phyloP scores from a whole-genome alignment of 2,329 filamentous ascomycete genomes.

The Botrytis galanthina region DNA sequence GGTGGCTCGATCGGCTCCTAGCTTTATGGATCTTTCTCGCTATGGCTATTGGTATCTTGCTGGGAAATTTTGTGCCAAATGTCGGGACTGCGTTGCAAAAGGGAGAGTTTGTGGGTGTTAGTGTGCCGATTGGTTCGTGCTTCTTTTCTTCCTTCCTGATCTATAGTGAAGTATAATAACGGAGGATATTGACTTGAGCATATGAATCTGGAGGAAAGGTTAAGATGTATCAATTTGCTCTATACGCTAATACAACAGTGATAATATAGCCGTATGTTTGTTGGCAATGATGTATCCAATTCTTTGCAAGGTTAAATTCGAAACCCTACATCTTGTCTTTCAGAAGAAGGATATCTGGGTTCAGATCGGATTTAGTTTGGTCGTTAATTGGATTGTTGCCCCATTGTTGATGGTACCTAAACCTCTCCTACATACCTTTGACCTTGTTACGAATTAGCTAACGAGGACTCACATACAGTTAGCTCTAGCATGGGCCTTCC shows the following conservation, averaged over 20 bases:
- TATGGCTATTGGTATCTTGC: slow-evolving; percentile 62
- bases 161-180: neutral
- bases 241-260: neutral
- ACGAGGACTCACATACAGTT: slow-evolving; percentile 42
- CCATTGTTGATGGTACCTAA: slow-evolving; percentile 68
- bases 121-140: slow-evolving; percentile 57
- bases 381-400: slow-evolving; percentile 81
- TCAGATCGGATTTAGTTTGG: slow-evolving; percentile 72
- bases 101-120: slow-evolving; percentile 62
- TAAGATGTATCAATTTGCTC: neutral
- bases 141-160: neutral
- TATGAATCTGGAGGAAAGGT: neutral
- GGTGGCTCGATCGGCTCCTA: slow-evolving; percentile 50
- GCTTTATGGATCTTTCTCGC: slow-evolving; percentile 62
- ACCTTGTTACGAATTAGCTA: neutral
- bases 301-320: slow-evolving; percentile 79
- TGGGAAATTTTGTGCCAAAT: slow-evolving; percentile 60
- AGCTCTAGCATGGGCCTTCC: slow-evolving; percentile 63
- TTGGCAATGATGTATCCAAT: slow-evolving; percentile 96
- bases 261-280: slow-evolving; percentile 64
- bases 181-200: neutral
- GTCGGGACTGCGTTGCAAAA: slow-evolving; percentile 56
- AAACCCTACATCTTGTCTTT: slow-evolving; percentile 68
- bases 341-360: slow-evolving; percentile 64
- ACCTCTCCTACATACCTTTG: too few relatives aligned